Conservation (phyloP, 2,329 filamentous ascomycete genomes). For the Zymoseptoria brevis region DNA sequence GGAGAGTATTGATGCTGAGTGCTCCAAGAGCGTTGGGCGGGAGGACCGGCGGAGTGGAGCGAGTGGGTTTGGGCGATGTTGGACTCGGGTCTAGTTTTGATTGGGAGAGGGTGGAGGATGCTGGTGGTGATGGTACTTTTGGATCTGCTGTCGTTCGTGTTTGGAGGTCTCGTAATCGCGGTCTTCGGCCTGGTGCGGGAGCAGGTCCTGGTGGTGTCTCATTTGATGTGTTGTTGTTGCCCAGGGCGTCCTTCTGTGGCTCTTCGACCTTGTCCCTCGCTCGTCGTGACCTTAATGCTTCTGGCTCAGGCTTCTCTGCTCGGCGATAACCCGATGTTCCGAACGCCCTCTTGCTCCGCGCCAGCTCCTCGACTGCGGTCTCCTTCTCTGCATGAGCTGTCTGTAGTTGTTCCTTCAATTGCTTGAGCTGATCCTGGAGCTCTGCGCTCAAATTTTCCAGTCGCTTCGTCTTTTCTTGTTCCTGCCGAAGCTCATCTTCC, state of each 20-base stretch:
- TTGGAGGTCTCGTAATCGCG: slow-evolving; percentile 4
- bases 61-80: slow-evolving; percentile 11
- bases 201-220: not conserved
- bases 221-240: not conserved
- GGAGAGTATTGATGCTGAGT: slow-evolving; percentile 23
- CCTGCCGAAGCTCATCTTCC: slow-evolving; percentile 57
- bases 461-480: slow-evolving; percentile 55
- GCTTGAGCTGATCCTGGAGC: slow-evolving; percentile 51
- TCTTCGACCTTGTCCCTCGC: not conserved
- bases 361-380: slow-evolving; percentile 5
- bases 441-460: slow-evolving; percentile 58
- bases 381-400: slow-evolving; percentile 4
- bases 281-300: not conserved
- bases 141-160: slow-evolving; percentile 15
- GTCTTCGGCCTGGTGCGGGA: not conserved
- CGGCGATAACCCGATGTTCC: slow-evolving; percentile 6
- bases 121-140: slow-evolving; percentile 20
- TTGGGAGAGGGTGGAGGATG: slow-evolving; percentile 8
- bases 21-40: slow-evolving; percentile 22
- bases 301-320: slow-evolving; percentile 3
- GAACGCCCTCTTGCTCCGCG: slow-evolving; percentile 8
- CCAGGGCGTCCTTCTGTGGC: not conserved
- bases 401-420: slow-evolving; percentile 29
- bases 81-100: slow-evolving; percentile 5
- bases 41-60: slow-evolving; percentile 20